Evolutionary conservation across 495 filamentous ascomycete species (phyloP).

Genomic region (Penicillium parvum): DNA sequence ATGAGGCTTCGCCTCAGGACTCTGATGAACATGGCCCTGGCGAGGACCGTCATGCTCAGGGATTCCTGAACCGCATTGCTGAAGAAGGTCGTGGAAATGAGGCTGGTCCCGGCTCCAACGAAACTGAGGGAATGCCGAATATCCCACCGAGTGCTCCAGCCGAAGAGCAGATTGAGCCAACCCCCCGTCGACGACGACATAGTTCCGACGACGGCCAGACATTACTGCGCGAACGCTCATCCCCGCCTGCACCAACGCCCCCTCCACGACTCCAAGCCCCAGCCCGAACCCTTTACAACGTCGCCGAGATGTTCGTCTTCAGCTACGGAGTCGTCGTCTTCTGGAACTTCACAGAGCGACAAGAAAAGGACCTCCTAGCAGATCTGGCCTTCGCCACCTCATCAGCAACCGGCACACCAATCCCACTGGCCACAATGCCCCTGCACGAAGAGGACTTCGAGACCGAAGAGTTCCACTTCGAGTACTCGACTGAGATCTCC

Average conservation of each 20-base stretch:
- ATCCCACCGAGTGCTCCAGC: background rate
- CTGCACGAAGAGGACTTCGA: constrained; percentile 85
- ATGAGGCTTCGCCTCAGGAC: constrained; percentile 13
- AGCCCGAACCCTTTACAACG: constrained; percentile 60
- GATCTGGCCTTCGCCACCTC: constrained; percentile 86
- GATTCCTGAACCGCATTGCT: constrained; percentile 14
- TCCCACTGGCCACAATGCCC: constrained; percentile 63
- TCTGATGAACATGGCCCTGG: constrained; percentile 9
- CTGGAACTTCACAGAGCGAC: constrained; percentile 94
- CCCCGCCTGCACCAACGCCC: constrained; percentile 10
- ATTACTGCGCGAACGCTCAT: constrained; percentile 14
- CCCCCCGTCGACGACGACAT: constrained; percentile 21
- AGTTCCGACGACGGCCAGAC: constrained; percentile 24
- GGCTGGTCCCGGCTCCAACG: constrained; percentile 14
- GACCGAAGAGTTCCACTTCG: constrained; percentile 98
- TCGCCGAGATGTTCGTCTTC: constrained; percentile 97
- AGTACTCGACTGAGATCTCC: constrained; percentile 81
- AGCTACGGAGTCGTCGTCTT: constrained; percentile 97
- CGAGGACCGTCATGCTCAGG: constrained; percentile 11
- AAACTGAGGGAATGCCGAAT: constrained; percentile 1
- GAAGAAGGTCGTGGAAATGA: constrained; percentile 22
- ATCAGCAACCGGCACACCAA: constrained; percentile 43
- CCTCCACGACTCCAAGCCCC: constrained; percentile 23
- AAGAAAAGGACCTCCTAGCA: constrained; percentile 95
- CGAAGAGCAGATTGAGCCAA: constrained; percentile 9